Evolutionary conservation across 805 yeast species (phyloP).

Genomic region (Priceomyces melissophilus): DNA sequence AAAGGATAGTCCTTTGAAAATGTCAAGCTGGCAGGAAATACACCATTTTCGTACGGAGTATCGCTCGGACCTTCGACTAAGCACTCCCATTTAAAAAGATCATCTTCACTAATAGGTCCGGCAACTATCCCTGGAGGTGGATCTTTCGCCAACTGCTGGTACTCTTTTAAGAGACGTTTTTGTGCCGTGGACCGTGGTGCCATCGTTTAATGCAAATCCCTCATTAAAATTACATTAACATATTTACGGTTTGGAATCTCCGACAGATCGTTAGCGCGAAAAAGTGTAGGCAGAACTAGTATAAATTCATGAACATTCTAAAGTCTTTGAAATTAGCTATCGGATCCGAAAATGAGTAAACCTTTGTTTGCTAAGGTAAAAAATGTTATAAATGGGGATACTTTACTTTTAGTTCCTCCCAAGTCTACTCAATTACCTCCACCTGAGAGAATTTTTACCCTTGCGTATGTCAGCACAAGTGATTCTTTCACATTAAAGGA

Average conservation of each 20-base stretch:
- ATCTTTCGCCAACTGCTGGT: conserved; percentile 78
- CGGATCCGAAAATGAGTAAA: conserved; percentile 4
- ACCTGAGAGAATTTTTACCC: conserved; percentile 60
- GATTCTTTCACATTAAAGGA: conserved; percentile 64
- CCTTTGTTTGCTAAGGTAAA: conserved; percentile 57
- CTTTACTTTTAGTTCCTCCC: conserved; percentile 57
- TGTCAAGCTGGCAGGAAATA: conserved; percentile 70
- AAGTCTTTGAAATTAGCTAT: too few relatives aligned
- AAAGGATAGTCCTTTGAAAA: conserved; percentile 83
- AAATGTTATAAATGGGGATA: conserved; percentile 68
- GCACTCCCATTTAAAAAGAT: conserved; percentile 81
- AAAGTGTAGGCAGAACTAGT: background rate
- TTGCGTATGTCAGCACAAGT: conserved; percentile 60
- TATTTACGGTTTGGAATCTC: too few relatives aligned
- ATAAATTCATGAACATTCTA: background rate
- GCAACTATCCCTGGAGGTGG: conserved; percentile 96
- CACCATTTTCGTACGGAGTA: conserved; percentile 83
- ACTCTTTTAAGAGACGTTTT: conserved; percentile 80
- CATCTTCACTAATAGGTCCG: conserved; percentile 76
- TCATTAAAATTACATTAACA: too few relatives aligned
- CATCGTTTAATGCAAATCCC: conserved; percentile 11
- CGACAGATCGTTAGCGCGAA: too few relatives aligned
- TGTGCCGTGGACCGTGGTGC: conserved; percentile 63
- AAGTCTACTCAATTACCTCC: conserved; percentile 37
- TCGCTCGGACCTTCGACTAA: conserved; percentile 79